A percentile compares a stretch with the other conserved stretches of the same genome.
Evolutionary conservation across 441 rosid species (phyloP).

Genomic region (Codiaeum variegatum): DNA sequence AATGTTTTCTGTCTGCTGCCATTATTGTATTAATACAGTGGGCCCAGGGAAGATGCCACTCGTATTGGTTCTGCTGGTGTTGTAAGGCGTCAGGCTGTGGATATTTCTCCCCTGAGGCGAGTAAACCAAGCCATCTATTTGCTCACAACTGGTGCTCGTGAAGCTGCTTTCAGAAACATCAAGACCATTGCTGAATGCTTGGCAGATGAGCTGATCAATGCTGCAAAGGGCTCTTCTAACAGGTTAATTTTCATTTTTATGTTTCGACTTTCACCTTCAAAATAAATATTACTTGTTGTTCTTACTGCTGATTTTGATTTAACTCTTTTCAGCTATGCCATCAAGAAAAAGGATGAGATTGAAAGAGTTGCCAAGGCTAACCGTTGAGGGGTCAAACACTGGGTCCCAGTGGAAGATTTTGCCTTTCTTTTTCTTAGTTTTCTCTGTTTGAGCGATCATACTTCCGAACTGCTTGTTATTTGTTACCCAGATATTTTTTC

Average conservation of each 20-base stretch:
- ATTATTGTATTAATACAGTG: constrained; percentile 12
- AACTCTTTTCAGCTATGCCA: constrained; percentile 53
- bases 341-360: constrained; percentile 82
- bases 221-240: constrained; percentile 92
- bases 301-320: not conserved
- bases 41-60: constrained; percentile 74
- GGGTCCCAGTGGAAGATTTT: constrained; percentile 6
- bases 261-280: not conserved
- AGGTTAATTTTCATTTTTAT: constrained; percentile 32
- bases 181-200: constrained; percentile 84
- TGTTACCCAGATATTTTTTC: not conserved
- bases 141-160: constrained; percentile 85
- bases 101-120: constrained; percentile 74
- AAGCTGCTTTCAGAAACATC: constrained; percentile 76
- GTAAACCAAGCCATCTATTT: constrained; percentile 77
- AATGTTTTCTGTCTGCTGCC: not conserved
- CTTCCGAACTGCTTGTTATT: not conserved
- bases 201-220: constrained; percentile 87
- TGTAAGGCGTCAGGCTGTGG: constrained; percentile 86
- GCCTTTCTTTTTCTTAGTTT: not conserved
- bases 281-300: not conserved
- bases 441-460: constrained; percentile 6
- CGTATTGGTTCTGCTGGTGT: constrained; percentile 90
- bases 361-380: constrained; percentile 95
- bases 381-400: constrained; percentile 38